These are phyloP conservation scores for Penicillium herquei DNA, from an alignment of 495 filamentous ascomycete species.

Conservation along the genomic window DNA sequence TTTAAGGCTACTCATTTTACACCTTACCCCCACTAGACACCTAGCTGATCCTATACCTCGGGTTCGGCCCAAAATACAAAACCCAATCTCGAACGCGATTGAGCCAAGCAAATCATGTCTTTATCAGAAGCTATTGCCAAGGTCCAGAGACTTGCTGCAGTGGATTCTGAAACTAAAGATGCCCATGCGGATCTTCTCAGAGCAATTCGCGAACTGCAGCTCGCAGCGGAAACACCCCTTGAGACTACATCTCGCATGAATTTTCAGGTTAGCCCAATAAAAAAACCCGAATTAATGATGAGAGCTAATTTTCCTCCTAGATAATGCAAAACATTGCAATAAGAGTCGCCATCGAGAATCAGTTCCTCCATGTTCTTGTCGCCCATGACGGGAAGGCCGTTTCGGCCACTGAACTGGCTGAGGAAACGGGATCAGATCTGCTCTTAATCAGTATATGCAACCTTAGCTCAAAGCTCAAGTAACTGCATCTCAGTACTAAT, in stretches of 20 bases:
- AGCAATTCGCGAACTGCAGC: slow-evolving; percentile 20
- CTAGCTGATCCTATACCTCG: too few species aligned
- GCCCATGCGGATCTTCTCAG: slow-evolving; percentile 20
- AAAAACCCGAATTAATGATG: not conserved
- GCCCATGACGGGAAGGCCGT: slow-evolving; percentile 1
- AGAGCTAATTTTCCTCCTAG: too few species aligned
- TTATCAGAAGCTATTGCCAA: slow-evolving; percentile 10
- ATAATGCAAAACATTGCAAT: slow-evolving; percentile 13
- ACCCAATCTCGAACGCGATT: too few species aligned
- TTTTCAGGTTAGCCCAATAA: slow-evolving; percentile 18
- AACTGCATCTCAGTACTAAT: not conserved
- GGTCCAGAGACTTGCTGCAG: slow-evolving; percentile 18
- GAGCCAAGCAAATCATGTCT: slow-evolving; percentile 1
- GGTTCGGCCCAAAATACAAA: too few species aligned
- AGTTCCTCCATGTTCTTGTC: slow-evolving; percentile 9
- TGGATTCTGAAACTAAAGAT: slow-evolving; percentile 17
- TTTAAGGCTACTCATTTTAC: too few species aligned
- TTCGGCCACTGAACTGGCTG: slow-evolving; percentile 6
- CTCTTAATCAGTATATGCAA: slow-evolving; percentile 2
- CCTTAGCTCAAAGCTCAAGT: too few species aligned
- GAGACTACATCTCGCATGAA: slow-evolving; percentile 26
- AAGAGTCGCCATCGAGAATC: slow-evolving; percentile 14
- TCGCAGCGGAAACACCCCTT: slow-evolving; percentile 23
- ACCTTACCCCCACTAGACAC: too few species aligned
- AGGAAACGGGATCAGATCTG: slow-evolving; percentile 8